Evolutionary conservation across 2,329 filamentous ascomycete genomes (phyloP).

Genomic region (Thelonectria rubi): DNA sequence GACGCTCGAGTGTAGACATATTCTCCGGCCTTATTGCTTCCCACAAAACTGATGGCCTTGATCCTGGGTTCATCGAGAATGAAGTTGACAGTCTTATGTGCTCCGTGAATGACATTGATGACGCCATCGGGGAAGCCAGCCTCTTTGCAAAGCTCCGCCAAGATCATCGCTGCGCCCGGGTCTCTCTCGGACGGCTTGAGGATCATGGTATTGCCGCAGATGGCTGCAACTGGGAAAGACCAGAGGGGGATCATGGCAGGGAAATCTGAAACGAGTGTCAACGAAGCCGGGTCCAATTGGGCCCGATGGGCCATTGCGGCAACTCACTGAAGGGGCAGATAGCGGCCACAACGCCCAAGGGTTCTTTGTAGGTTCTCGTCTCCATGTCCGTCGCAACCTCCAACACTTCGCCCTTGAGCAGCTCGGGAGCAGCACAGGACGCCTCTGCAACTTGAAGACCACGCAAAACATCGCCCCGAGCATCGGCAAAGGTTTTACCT

Average conservation of each 20-base stretch:
- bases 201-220: slow-evolving; percentile 80
- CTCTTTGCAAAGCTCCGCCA: slow-evolving; percentile 76
- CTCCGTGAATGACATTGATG: slow-evolving; percentile 72
- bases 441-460: slow-evolving; percentile 81
- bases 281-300: background rate
- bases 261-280: slow-evolving; percentile 64
- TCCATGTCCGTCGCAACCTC: slow-evolving; percentile 88
- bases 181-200: slow-evolving; percentile 84
- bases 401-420: slow-evolving; percentile 78
- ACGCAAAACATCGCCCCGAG: slow-evolving; percentile 76
- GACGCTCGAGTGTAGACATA: slow-evolving; percentile 74
- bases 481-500: slow-evolving; percentile 81
- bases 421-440: slow-evolving; percentile 76
- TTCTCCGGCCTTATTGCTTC: slow-evolving; percentile 73
- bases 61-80: slow-evolving; percentile 74
- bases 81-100: slow-evolving; percentile 72
- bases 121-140: slow-evolving; percentile 81
- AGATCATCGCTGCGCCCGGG: slow-evolving; percentile 80
- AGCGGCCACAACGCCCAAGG: slow-evolving; percentile 77
- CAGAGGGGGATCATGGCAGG: slow-evolving; percentile 86
- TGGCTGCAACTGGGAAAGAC: slow-evolving; percentile 81
- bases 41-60: slow-evolving; percentile 75
- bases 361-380: slow-evolving; percentile 78
- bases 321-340: slow-evolving; percentile 79
- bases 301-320: background rate